A percentile compares a stretch with the other conserved stretches of the same genome.
Evolutionary conservation across 331 rosid species (phyloP).

Genomic region (Cydonia oblonga): DNA sequence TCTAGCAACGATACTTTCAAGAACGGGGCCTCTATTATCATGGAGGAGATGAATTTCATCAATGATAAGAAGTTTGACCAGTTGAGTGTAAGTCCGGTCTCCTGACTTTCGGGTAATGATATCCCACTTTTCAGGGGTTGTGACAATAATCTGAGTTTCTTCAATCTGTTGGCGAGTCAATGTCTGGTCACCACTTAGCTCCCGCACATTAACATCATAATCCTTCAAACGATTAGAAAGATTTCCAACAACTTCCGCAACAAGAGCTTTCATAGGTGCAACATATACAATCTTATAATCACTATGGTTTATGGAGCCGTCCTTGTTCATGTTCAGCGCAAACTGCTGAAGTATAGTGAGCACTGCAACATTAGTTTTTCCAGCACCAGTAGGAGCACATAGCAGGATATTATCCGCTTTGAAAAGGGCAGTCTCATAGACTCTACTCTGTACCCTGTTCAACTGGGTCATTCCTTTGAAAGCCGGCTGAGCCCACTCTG

Average conservation of each 20-base stretch:
- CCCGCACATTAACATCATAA: slow-evolving; percentile 71
- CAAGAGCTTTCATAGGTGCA: slow-evolving; percentile 99
- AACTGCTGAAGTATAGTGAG: slow-evolving; percentile 90
- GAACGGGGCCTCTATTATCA: slow-evolving; percentile 95
- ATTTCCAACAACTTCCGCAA: slow-evolving; percentile 94
- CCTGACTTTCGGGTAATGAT: slow-evolving; percentile 92
- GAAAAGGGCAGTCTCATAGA: slow-evolving; percentile 76
- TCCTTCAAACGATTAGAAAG: slow-evolving; percentile 86
- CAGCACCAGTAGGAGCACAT: slow-evolving; percentile 99
- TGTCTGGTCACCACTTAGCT: slow-evolving; percentile 90
- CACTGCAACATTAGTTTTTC: slow-evolving; percentile 93
- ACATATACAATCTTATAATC: slow-evolving; percentile 87
- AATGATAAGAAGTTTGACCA: slow-evolving; percentile 80
- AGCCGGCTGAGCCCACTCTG: slow-evolving; percentile 93
- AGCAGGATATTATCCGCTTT: slow-evolving; percentile 58
- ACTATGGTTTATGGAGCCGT: slow-evolving; percentile 69
- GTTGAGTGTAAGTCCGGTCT: slow-evolving; percentile 88
- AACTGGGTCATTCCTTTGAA: slow-evolving; percentile 85
- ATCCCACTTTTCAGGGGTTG: slow-evolving; percentile 99
- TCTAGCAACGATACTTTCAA: slow-evolving; percentile 94
- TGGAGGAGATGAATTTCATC: slow-evolving; percentile 98
- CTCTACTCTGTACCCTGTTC: slow-evolving; percentile 91
- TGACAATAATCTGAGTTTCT: slow-evolving; percentile 92
- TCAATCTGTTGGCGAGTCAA: slow-evolving; percentile 86
- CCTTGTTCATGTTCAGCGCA: slow-evolving; percentile 59